These are phyloP conservation scores for Amaranthus cruentus DNA, from an alignment of 148 eudicot species.

Conservation along the genomic window DNA sequence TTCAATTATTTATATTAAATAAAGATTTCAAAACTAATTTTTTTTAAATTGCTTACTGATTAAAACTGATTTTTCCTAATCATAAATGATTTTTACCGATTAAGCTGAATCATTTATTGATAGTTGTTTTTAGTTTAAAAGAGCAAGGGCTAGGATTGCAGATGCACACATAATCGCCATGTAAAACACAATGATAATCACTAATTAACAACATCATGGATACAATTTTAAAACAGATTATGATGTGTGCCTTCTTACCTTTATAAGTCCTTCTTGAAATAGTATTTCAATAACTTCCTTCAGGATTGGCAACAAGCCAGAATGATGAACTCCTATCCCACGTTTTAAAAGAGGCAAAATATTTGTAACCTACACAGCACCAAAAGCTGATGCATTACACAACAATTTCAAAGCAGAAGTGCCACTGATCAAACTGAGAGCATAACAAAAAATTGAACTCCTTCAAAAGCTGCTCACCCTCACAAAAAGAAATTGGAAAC, in stretches of 20 bases:
- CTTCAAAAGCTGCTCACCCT: no score
- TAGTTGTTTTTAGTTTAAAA: no score
- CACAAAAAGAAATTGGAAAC: no score
- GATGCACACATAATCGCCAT: background rate
- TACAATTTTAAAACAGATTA: background rate
- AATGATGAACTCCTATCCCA: slow-evolving; percentile 99
- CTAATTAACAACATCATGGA: background rate
- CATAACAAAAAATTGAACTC: background rate
- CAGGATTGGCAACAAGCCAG: slow-evolving; percentile 96
- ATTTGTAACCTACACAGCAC: slow-evolving; percentile 71
- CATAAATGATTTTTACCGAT: no score
- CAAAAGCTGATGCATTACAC: slow-evolving; percentile 3
- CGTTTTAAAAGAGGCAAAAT: slow-evolving; percentile 94
- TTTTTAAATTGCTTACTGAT: no score
- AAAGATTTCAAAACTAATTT: no score
- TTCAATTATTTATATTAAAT: no score
- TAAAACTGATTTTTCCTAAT: no score
- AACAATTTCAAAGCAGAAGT: background rate
- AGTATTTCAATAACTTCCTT: slow-evolving; percentile 97
- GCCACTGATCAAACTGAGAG: background rate
- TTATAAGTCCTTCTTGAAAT: slow-evolving; percentile 96
- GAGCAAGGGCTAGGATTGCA: no score
- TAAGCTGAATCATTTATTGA: no score
- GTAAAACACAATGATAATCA: background rate
- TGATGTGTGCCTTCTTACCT: slow-evolving; percentile 42